A percentile compares a stretch with the other conserved stretches of the same genome.
phyloP scores from a whole-genome alignment of 164 flowering plant species.

The Dillenia suffruticosa region DNA sequence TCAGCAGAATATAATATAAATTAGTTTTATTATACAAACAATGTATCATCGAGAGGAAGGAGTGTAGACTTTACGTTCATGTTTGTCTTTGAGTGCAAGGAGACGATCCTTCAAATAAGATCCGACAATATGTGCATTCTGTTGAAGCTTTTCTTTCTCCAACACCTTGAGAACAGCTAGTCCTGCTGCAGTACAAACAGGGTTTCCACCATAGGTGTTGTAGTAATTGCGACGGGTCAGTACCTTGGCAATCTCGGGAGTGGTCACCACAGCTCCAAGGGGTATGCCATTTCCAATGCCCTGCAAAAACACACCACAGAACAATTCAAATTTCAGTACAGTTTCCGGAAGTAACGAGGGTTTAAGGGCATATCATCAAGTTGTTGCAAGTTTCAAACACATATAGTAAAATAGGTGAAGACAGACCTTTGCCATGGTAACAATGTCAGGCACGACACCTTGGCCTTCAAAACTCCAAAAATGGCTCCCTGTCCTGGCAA shows the following conservation, averaged over 20 bases:
- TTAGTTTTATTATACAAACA: not conserved
- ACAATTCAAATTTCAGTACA: constrained; percentile 2
- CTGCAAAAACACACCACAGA: constrained; percentile 25
- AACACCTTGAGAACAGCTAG: constrained; percentile 79
- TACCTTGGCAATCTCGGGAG: constrained; percentile 87
- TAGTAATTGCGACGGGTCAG: constrained; percentile 70
- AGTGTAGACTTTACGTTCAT: constrained; percentile 53
- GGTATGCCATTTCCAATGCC: constrained; percentile 98
- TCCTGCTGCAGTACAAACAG: constrained; percentile 90
- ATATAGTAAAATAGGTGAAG: not conserved
- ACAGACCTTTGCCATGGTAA: constrained; percentile 92
- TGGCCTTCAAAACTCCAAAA: constrained; percentile 95
- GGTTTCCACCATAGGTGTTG: constrained; percentile 98
- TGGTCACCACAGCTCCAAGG: constrained; percentile 94
- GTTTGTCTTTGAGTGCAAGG: constrained; percentile 53
- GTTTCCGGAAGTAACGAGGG: not conserved
- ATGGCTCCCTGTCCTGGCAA: constrained; percentile 86
- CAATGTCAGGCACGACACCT: constrained; percentile 94
- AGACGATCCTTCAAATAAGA: constrained; percentile 74
- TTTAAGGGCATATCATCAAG: not conserved
- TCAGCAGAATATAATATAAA: not conserved
- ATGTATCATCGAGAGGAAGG: not conserved
- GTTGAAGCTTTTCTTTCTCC: constrained; percentile 84
- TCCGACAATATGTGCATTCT: constrained; percentile 75
- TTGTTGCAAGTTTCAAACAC: not conserved